These are phyloP conservation scores for Xylariaceae sp. DNA, from an alignment of 2,329 filamentous ascomycete species.

Conservation along the genomic window DNA sequence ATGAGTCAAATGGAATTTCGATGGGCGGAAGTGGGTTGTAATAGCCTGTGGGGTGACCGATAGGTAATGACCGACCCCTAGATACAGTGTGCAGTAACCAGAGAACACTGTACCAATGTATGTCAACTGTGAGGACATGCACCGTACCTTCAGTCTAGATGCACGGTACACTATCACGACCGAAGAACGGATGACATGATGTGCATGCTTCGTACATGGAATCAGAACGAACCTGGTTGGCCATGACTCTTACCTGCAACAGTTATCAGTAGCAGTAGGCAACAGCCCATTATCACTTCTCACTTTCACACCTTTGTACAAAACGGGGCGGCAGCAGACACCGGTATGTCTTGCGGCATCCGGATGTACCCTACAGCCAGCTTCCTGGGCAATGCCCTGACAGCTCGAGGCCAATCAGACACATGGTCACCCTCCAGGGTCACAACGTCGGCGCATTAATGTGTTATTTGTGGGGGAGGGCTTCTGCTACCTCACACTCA, in stretches of 20 bases:
- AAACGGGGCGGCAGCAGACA: background rate
- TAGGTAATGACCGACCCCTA: background rate
- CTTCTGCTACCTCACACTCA: background rate
- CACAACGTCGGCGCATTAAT: background rate
- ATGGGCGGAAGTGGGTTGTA: background rate
- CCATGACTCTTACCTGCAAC: background rate
- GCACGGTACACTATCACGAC: too few species aligned
- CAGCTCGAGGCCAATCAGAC: conserved; percentile 10
- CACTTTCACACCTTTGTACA: background rate
- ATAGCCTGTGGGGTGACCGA: conserved; percentile 6
- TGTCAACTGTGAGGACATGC: background rate
- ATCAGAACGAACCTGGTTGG: background rate
- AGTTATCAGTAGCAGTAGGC: background rate
- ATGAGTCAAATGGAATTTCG: conserved; percentile 15
- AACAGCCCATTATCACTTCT: background rate
- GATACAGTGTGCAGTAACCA: background rate
- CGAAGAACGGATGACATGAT: background rate
- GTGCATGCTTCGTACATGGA: background rate
- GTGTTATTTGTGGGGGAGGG: background rate
- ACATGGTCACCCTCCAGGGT: conserved; percentile 8
- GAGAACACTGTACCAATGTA: background rate
- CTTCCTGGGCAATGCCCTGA: conserved; percentile 4
- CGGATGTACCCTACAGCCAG: background rate
- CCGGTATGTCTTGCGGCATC: background rate
- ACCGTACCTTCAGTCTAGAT: background rate